phyloP scores from a whole-genome alignment of 371 early-diverging fungal species.

The Mortierella sp. region DNA sequence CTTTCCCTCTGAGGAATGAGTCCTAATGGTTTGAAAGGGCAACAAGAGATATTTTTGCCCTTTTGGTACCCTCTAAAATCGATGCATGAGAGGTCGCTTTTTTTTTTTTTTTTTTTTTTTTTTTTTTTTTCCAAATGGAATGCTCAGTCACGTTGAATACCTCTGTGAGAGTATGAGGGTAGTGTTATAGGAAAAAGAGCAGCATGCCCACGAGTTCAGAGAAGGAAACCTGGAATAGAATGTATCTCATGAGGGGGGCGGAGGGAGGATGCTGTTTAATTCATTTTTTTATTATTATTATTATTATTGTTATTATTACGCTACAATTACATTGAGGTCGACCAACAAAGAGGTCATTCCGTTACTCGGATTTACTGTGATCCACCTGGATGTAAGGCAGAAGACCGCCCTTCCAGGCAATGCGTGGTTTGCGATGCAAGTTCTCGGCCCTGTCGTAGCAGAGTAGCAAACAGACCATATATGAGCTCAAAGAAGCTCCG shows the following conservation, averaged over 20 bases:
- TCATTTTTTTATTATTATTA: no score
- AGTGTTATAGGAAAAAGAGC: background rate
- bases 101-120: background rate
- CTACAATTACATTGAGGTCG: background rate
- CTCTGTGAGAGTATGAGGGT: no score
- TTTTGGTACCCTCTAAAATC: background rate
- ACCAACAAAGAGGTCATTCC: no score
- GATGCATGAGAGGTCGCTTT: background rate
- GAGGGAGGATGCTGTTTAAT: no score
- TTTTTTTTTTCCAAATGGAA: background rate
- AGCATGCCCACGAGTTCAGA: background rate
- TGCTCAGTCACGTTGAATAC: background rate
- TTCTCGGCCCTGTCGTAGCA: conserved; percentile 9
- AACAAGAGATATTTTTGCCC: background rate
- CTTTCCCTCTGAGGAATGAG: background rate
- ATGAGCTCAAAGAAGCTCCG: conserved; percentile 8
- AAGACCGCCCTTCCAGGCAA: conserved; percentile 5
- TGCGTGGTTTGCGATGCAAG: conserved; percentile 1
- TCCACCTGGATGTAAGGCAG: conserved; percentile 10
- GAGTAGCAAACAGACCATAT: conserved; percentile 6
- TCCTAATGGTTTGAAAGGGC: no score
- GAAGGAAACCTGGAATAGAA: no score
- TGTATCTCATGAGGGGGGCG: no score
- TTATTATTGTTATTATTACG: no score
- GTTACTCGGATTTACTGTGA: background rate